Base-by-base conservation (phyloP, 2,329 filamentous ascomycete species). In the Cytospora mali region DNA sequence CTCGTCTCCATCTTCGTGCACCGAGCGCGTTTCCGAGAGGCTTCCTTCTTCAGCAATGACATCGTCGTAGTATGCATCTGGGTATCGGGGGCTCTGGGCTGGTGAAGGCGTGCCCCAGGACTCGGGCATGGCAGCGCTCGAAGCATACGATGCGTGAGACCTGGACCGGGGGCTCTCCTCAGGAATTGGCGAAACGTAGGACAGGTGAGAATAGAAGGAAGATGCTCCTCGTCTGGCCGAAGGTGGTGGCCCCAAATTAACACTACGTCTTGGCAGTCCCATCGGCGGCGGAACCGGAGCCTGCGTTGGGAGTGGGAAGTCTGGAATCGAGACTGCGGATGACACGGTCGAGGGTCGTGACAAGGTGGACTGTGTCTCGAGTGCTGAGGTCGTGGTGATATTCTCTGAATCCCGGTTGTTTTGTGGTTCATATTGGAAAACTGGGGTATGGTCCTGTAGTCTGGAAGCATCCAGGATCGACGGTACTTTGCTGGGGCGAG, bases 141-240 rank as follows among this genome's bases (percentile, higher is more conserved):
- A 92, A 25, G 86, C 89, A 69, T 85, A 88, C 0, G 90, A 92
- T 29, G 80, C 80, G 70, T 86, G 83, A 0, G 86, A 86, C 59
- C 80, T 77, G 4, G 81, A 77, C 27, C 81, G 79, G 0, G 84
- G 81, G 66, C 82, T 84, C 71, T 93, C 90, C 73, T 93, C 90
- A 0, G 87, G 88, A 58, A 93, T 93, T 0, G 90, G 89, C 0
- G 90, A 90, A 28, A 93, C 88, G 64, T 82, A 88, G 0, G 88
- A 90, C 14, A 80, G 76, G 66, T 81, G 84, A 3, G 88, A 89
- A 69, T 89, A 88, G 64, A 87, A 88, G 0, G 86, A 87, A 0
- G 86, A 88, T 29, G 80, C 81, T 1, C 85, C 86, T 67, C 86
- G 78, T 68, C 86, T 80, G 4, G 84, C 79, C 14, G 82, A 85